phyloP scores from a whole-genome alignment of 257 asterid genomes.

The Solanum paucissectum region DNA sequence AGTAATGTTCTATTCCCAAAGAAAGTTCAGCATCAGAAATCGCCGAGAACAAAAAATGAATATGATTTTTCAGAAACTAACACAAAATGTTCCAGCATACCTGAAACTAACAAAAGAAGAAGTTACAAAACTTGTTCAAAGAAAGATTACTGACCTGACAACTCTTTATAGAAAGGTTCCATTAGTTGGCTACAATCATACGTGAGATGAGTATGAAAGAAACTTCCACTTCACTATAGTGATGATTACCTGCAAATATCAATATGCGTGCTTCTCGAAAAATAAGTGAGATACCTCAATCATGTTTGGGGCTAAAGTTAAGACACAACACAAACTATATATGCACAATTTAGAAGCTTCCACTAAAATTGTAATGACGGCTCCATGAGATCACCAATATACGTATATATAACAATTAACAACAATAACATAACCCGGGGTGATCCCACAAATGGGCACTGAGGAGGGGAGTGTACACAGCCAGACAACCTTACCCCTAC shows the following conservation, averaged over 20 bases:
- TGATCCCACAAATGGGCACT: too few species aligned
- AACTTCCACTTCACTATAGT: not conserved
- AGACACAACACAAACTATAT: not conserved
- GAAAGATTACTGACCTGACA: not conserved
- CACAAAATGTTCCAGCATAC: too few species aligned
- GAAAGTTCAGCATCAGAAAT: not conserved
- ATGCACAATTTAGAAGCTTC: not conserved
- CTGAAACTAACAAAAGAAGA: not conserved
- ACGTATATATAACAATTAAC: too few species aligned
- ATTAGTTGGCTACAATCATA: not conserved
- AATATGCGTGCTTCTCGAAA: not conserved
- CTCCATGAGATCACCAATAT: not conserved
- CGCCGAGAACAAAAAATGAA: slow-evolving; percentile 33
- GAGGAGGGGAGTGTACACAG: too few species aligned
- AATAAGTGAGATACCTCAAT: not conserved
- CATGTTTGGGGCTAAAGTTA: not conserved
- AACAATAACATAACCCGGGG: too few species aligned
- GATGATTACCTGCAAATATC: not conserved
- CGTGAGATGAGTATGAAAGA: not conserved
- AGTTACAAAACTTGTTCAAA: not conserved
- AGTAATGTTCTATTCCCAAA: slow-evolving; percentile 1
- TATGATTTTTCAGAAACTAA: too few species aligned
- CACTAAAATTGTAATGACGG: not conserved
- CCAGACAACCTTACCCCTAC: not conserved
- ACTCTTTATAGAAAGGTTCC: not conserved